Base-by-base conservation (phyloP, 2,329 filamentous ascomycete species). In the Zalaria sp. region DNA sequence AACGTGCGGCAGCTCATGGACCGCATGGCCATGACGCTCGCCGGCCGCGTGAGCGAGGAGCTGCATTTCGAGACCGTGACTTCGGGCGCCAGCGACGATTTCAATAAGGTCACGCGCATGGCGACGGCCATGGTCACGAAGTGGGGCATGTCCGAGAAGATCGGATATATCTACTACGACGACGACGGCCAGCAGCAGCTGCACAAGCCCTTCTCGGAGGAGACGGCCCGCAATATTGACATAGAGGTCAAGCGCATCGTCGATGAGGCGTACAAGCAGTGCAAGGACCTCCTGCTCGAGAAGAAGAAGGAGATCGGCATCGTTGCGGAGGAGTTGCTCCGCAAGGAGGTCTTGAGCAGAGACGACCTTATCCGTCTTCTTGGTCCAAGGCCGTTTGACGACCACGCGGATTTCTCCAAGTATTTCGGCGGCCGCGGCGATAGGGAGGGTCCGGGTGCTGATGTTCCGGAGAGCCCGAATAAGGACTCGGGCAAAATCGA, bases 1-100 rank as follows among this genome's bases (percentile, higher is more conserved):
- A 94, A 82, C 57, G 81, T 85, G 49, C 81, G 88, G 59, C 91
- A 98, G 65, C 72, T 98, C 35, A 94, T 96, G 85, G 91, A 98
- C 62, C 87, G 91, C 52, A 98, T 98, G 91, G 91, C 91, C 49
- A 98, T 98, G 91, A 95, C 89, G 2, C 79, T 98, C 42, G 91
- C 88, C 52, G 91, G 91, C 2, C 86, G 91, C 50, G 83, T 98
- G 25, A 91, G 83, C 18, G 91, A 98, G 65, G 91, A 98, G 63
- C 68, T 98, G 5, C 89, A 98, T 66, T 98, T 98, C 64, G 81
- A 91, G 29, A 93, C 87, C 0, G 91, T 98, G 18, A 98, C 91
- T 2, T 91, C 84, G 37, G 91, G 91, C 43, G 91, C 89, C 18
- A 88, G 81, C 41, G 91, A 96, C 60, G 91, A 98, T 60, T 98